phyloP scores from a whole-genome alignment of 805 yeast genomes.

The Wickerhamomyces rabaulensis region DNA sequence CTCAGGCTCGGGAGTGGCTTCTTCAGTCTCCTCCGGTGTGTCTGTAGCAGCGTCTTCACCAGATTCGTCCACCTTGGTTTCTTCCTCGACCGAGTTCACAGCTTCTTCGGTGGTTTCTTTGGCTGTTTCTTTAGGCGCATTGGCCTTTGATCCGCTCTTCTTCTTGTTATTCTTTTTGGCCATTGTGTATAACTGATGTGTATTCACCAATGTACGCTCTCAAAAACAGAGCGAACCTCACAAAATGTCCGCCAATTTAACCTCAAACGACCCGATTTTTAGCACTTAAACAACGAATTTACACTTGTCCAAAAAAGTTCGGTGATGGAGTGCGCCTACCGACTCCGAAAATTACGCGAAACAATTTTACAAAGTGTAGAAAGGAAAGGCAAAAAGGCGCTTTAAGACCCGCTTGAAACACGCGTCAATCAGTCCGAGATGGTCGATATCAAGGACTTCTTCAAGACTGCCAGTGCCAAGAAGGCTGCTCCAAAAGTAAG shows the following conservation, averaged over 20 bases:
- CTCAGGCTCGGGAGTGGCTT: slow-evolving; percentile 4
- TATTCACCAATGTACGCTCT: neutral
- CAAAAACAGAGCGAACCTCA: neutral
- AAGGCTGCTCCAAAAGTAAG: slow-evolving; percentile 11
- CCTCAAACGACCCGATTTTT: no score
- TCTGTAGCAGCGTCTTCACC: slow-evolving; percentile 1
- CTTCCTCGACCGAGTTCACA: slow-evolving; percentile 3
- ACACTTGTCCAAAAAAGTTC: no score
- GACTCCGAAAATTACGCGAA: no score
- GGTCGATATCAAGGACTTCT: slow-evolving; percentile 38
- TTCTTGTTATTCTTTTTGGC: slow-evolving; percentile 17
- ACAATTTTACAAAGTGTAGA: no score
- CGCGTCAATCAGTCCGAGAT: neutral
- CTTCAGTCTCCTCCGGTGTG: slow-evolving; percentile 2
- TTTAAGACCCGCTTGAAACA: neutral
- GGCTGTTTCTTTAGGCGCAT: neutral
- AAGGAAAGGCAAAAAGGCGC: neutral
- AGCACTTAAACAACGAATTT: no score
- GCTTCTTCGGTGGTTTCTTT: slow-evolving; percentile 1
- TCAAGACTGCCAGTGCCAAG: slow-evolving; percentile 20
- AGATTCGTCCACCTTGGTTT: neutral
- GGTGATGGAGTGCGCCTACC: neutral
- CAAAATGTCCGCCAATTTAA: no score
- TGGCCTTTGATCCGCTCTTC: slow-evolving; percentile 1
- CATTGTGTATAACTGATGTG: slow-evolving; percentile 3